Percentiles rank a stretch among this genome's conserved stretches.
Conservation (phyloP, 106 monocot genomes). For the Dendrobium chrysotoxum region DNA sequence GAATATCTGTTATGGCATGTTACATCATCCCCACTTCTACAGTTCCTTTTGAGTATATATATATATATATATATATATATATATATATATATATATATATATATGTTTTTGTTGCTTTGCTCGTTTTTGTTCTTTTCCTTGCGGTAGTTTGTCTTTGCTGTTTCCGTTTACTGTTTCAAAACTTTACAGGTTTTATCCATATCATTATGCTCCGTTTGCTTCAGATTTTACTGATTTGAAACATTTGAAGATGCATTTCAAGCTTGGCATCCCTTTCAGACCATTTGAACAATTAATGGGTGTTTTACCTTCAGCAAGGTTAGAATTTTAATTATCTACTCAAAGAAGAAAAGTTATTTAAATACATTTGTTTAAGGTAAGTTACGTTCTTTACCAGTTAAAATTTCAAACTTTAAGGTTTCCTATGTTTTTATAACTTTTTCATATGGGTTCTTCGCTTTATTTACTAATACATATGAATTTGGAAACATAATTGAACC, state of each 20-base stretch:
- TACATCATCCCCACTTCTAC: too few relatives aligned
- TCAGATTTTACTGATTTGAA: conserved; percentile 21
- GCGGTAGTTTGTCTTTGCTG: neutral
- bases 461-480: neutral
- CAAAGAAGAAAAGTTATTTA: neutral
- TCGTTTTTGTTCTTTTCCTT: too few relatives aligned
- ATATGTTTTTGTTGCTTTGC: neutral
- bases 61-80: too few relatives aligned
- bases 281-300: conserved; percentile 24
- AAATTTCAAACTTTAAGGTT: neutral
- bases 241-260: conserved; percentile 16
- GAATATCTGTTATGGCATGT: too few relatives aligned
- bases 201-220: conserved; percentile 24
- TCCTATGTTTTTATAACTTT: neutral
- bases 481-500: neutral
- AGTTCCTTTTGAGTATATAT: neutral
- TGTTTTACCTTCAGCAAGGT: conserved; percentile 18
- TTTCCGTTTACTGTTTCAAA: neutral
- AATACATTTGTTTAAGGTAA: neutral
- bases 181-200: conserved; percentile 4
- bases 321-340: neutral
- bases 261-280: conserved; percentile 14
- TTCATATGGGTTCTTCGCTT: neutral
- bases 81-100: too few relatives aligned
- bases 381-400: neutral